Evolutionary conservation across 208 protist genomes (phyloP).

Genomic region (Leishmania amazonensis): DNA sequence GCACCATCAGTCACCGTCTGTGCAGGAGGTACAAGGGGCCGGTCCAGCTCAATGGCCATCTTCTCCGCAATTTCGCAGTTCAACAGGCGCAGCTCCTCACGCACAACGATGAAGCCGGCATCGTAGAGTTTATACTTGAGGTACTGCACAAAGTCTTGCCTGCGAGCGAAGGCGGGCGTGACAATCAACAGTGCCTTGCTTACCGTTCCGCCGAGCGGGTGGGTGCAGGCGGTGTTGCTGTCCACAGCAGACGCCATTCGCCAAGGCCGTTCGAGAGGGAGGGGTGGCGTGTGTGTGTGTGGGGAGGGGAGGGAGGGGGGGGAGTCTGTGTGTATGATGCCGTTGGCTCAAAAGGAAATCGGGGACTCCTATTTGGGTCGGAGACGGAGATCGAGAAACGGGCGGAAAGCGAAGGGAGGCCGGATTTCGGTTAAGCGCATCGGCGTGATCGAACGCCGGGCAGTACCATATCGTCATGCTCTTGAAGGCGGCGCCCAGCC

Average conservation of each 20-base stretch:
- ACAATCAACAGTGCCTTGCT: constrained; percentile 73
- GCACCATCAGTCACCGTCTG: background rate
- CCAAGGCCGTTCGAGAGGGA: background rate
- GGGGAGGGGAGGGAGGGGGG: background rate
- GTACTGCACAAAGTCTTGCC: constrained; percentile 67
- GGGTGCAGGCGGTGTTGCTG: constrained; percentile 14
- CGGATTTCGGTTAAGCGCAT: background rate
- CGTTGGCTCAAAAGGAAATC: background rate
- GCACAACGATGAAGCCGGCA: constrained; percentile 83
- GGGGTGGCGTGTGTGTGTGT: background rate
- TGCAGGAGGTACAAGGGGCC: constrained; percentile 12
- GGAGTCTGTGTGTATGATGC: background rate
- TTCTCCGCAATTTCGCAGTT: constrained; percentile 79
- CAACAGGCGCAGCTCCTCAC: constrained; percentile 76
- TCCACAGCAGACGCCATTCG: constrained; percentile 4
- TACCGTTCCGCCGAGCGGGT: constrained; percentile 62
- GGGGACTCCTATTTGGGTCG: background rate
- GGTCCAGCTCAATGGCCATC: constrained; percentile 56
- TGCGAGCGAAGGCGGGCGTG: constrained; percentile 54
- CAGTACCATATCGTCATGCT: background rate
- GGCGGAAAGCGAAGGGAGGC: background rate
- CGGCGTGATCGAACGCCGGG: background rate
- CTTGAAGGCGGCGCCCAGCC: too few species aligned
- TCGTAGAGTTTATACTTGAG: constrained; percentile 84
- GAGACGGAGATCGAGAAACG: background rate